Base-by-base conservation (phyloP, 2,329 filamentous ascomycete genomes). In the Ophiostoma novo-ulmi region DNA sequence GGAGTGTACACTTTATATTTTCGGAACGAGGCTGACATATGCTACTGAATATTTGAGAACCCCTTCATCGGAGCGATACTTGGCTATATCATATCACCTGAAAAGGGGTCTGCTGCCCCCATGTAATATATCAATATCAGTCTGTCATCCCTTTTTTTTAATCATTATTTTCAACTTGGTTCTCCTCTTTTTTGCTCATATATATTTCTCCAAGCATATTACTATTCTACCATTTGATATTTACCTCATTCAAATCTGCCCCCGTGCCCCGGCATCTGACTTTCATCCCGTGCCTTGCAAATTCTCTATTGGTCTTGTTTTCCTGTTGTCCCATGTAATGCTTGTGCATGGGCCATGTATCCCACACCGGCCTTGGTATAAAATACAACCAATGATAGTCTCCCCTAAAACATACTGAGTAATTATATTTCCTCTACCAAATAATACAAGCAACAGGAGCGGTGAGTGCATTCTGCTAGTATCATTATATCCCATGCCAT, bases 181-280 rank as follows among this genome's bases (percentile, higher is more conserved):
- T 58, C 52, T 58, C 52, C 52, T 58, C 22, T 58, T 58, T 58
- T 48, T 48, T 48, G 44, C 44, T 48, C 44, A 48, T 20, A 20
- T 48, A n/a, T 48, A 5, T 48, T 48, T 10, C n/a, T 26, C 8
- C 52, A 3, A 14, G n/a, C 22, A 26, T 58, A 22, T 58, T 22
- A 58, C 22, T 58, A 26, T 26, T 48, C 44, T 58, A 22, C n/a
- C 6, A 26, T 26, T 22, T 17, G 3, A n/a, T 26, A 26, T 58
- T 58, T 26, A 26, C 52, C 22, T 26, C 52, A 58, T 58, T 17
- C 39, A 17, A 44, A 10, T 4, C 52, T 26, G 52, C 5, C 52
- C 52, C 52, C 52, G 52, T 58, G 52, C 52, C 52, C 52, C 52
- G 22, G 52, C 52, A 58, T 58, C n/a, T 14, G 3, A 3, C 52